phyloP scores from a whole-genome alignment of 2,329 filamentous ascomycete species.

The Sporothrix humicola region DNA sequence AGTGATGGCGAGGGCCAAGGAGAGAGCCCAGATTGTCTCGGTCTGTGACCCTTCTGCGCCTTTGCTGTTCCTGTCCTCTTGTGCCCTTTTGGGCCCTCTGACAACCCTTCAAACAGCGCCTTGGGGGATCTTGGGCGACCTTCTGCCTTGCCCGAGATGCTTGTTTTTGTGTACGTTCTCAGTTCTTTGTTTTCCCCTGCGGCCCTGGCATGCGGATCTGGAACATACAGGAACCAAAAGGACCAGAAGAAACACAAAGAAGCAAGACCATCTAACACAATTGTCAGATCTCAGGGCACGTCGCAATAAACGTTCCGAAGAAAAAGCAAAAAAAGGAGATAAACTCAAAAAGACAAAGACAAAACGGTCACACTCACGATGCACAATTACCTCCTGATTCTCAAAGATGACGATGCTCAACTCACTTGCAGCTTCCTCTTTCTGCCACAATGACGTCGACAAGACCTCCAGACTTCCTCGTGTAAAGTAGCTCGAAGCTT shows the following conservation, averaged over 20 bases:
- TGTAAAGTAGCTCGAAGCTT: neutral
- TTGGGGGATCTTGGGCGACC: neutral
- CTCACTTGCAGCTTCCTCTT: neutral
- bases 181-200: neutral
- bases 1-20: neutral
- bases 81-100: neutral
- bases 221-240: conserved; percentile 2
- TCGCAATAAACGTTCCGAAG: neutral
- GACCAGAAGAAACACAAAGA: neutral
- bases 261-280: neutral
- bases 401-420: neutral
- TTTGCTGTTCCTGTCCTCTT: neutral
- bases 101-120: neutral
- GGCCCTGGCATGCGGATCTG: conserved; percentile 18
- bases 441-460: conserved; percentile 17
- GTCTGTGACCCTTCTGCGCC: neutral
- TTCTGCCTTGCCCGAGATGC: neutral
- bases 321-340: neutral
- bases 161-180: neutral
- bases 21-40: neutral
- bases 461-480: neutral
- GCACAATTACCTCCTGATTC: neutral
- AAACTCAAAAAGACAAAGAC: neutral
- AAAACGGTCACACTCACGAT: too few species aligned
- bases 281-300: conserved; percentile 4